Base-by-base conservation (phyloP, 805 yeast genomes). In the Candida saitoana region DNA sequence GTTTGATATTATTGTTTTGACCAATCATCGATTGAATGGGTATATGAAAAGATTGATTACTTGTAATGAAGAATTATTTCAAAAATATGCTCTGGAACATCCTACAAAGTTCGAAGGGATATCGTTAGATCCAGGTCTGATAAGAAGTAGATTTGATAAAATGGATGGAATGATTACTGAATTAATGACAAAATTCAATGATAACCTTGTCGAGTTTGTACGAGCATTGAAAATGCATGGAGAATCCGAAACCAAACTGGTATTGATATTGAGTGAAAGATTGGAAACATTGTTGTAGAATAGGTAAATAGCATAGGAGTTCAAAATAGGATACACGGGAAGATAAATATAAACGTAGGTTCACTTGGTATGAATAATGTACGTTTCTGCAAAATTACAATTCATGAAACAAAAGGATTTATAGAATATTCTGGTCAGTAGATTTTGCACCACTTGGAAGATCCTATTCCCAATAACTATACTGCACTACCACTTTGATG, bases 21-120 rank as follows among this genome's bases (percentile, higher is more conserved):
- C 61, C 51, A 73, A 76, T 49, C 67, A 69, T 43, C 77, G 76
- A 45, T 52, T 79, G 40, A 56, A 63, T 54, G 66, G 82, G n/a
- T 59, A 80, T 46, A 70, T 83, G 48, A 77, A 76, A 51, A 71
- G 77, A 3, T 58, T 82, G 45, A 71, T 81, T 22, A 46, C 74
- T 41, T 59, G 80, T 49, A 74, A 76, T 49, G 63, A 58, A 31
- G 70, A 73, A 24, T 63, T 84, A 14, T 74, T 72, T 42, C 57
- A 57, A 3, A 62, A 59, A 53, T 57, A 67, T 54, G 42, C 57
- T 3, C 48, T 49, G 15, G 64, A 59, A 17, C 60, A 59, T 36
- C 71, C 71, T 3, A 58, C 51, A 30, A 72, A 69, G 51, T 63
- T 67, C 45, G 55, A 50, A 25, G 69, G 64, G 33, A 65, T 69